Conservation (phyloP, 441 rosid species). For the Lagerstroemia fauriei region DNA sequence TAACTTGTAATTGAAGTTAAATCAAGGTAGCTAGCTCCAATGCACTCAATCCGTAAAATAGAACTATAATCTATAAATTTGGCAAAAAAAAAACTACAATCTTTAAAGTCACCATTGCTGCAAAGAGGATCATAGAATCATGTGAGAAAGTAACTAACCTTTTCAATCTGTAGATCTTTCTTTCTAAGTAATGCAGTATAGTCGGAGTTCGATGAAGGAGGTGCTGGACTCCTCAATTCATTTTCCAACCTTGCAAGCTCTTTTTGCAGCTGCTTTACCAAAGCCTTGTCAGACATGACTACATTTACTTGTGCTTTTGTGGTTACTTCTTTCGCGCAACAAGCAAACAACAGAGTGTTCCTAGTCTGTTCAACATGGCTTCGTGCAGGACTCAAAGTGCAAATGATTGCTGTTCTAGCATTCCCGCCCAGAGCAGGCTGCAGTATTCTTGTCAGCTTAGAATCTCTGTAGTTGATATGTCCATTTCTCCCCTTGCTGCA, state of each 20-base stretch:
- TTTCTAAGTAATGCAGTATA: slow-evolving; percentile 49
- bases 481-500: slow-evolving; percentile 81
- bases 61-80: no score
- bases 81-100: background rate
- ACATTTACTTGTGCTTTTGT: slow-evolving; percentile 77
- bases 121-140: background rate
- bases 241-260: slow-evolving; percentile 78
- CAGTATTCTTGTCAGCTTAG: slow-evolving; percentile 84
- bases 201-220: slow-evolving; percentile 42
- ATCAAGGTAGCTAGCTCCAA: background rate
- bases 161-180: slow-evolving; percentile 65
- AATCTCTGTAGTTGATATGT: slow-evolving; percentile 85
- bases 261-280: slow-evolving; percentile 81
- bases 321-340: slow-evolving; percentile 77
- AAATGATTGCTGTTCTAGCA: slow-evolving; percentile 85
- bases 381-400: slow-evolving; percentile 77
- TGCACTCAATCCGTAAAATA: background rate
- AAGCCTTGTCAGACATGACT: slow-evolving; percentile 82
- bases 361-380: slow-evolving; percentile 75
- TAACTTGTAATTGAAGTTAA: background rate
- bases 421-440: slow-evolving; percentile 84
- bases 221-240: slow-evolving; percentile 52
- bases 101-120: background rate
- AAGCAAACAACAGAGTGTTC: slow-evolving; percentile 75
- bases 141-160: slow-evolving; percentile 41